Conservation (phyloP, 305 asterid species). For the Fraxinus greggii region DNA sequence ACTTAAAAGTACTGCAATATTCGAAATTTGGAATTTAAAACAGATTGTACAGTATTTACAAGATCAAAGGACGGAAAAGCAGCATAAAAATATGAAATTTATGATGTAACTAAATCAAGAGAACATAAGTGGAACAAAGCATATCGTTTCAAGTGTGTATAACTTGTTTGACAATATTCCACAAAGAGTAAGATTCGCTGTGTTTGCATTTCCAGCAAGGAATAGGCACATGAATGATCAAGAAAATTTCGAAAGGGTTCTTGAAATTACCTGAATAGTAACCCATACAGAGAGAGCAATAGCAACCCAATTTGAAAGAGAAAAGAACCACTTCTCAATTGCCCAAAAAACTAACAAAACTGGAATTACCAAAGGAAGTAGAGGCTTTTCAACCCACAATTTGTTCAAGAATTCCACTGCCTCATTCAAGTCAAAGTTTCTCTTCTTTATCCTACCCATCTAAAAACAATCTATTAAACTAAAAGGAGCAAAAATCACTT, state of each 20-base stretch:
- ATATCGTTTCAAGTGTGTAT: background rate
- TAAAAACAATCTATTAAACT: background rate
- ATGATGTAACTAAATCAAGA: background rate
- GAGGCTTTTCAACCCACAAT: conserved; percentile 64
- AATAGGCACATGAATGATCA: background rate
- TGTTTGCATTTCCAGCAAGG: background rate
- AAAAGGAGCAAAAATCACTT: background rate
- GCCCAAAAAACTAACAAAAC: conserved; percentile 62
- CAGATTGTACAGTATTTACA: background rate
- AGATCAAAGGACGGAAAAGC: background rate
- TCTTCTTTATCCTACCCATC: conserved; percentile 64
- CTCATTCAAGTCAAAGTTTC: conserved; percentile 44
- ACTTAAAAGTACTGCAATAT: background rate
- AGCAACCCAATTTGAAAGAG: conserved; percentile 87
- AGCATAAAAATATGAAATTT: background rate
- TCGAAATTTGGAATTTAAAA: background rate
- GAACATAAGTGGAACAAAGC: background rate
- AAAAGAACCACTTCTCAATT: conserved; percentile 83
- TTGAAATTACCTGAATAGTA: conserved; percentile 62
- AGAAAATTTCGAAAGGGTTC: background rate
- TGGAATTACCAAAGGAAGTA: conserved; percentile 63
- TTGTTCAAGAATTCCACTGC: conserved; percentile 52
- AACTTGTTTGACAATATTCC: background rate
- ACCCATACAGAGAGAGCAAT: conserved; percentile 80
- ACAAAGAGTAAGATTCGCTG: background rate